Evolutionary conservation across 2,329 filamentous ascomycete genomes (phyloP), one percentile per base, ranked within the genome.

Genomic region (Aspergillus thermomutatus): DNA sequence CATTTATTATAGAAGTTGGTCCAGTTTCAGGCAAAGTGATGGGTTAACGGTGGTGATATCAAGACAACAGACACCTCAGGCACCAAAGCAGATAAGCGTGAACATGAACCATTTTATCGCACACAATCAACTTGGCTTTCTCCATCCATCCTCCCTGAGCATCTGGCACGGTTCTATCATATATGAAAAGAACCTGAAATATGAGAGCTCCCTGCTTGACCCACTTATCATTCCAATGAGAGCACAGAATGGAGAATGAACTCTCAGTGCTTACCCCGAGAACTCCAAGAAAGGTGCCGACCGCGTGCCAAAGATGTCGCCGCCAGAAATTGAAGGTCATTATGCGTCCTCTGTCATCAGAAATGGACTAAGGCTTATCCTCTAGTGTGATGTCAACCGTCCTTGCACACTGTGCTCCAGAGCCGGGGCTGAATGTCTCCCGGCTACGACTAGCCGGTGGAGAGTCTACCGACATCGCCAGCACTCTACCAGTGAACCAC

Each of bases 331-430:
- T 69, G 27, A 68, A 66, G 58, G 66, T 68, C 17, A 41, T 51
- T 50, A 5, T 8, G 21, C 14, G 3, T 3, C 14, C 17, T 14
- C 23, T 14, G 7, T 26, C 6, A 19, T 19, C 25, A n/a, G 21
- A 40, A 34, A 31, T 10, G 8, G 31, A 52, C 31, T 37, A 37
- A 37, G 11, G 9, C 3, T 2, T 8, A n/a, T 21, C 1, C 17
- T 34, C 6, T 45, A 70, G 68, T 69, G 68, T 53, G 68, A 70
- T 46, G 59, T 66, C 26, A 52, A 68, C 26, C 68, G 70, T 2
- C 71, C 71, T 9, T 74, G 71, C 52, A 71, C 68, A 0, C 46
- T 74, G 17, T 73, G 71, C 25, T 25, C 58, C 9, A 61, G 67
- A 31, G 64, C 69, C 2, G 62, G 64, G 5, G 56, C 64, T 11